Percentiles rank a stretch among this genome's conserved stretches.
These are phyloP conservation scores for Skeletonema grethae DNA, from an alignment of 108 stramenopile genomes.

Conservation along the genomic window DNA sequence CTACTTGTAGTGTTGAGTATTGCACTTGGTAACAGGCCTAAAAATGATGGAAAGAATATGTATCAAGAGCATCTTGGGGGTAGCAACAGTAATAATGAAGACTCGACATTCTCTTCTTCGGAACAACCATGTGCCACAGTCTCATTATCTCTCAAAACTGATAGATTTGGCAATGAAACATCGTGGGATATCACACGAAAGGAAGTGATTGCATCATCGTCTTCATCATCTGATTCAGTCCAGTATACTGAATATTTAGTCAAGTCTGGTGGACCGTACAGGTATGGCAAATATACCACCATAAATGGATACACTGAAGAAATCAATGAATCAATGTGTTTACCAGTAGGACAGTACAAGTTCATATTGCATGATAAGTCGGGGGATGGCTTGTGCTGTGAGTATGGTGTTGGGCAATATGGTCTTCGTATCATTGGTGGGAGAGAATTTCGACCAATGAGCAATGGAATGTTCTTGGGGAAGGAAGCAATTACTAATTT, in stretches of 20 bases:
- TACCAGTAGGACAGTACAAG: conserved; percentile 3
- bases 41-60: not conserved
- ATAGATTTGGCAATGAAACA: conserved; percentile 4
- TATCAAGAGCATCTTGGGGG: not conserved
- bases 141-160: not conserved
- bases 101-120: not conserved
- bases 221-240: not conserved
- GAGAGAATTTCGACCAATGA: not conserved
- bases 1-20: not conserved
- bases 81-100: not conserved
- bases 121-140: not conserved
- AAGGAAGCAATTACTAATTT: not conserved
- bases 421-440: not conserved
- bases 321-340: not conserved
- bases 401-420: not conserved
- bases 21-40: not conserved
- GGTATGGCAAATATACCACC: not conserved
- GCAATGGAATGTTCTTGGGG: not conserved
- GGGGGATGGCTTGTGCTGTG: conserved; percentile 6
- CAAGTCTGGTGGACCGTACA: not conserved
- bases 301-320: not conserved
- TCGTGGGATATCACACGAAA: not conserved
- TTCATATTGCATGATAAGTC: conserved; percentile 7
- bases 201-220: not conserved
- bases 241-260: not conserved